Evolutionary conservation across 352 stramenopile species (phyloP), one percentile per base, ranked within the genome.

Genomic region (Phytophthora brassicae): DNA sequence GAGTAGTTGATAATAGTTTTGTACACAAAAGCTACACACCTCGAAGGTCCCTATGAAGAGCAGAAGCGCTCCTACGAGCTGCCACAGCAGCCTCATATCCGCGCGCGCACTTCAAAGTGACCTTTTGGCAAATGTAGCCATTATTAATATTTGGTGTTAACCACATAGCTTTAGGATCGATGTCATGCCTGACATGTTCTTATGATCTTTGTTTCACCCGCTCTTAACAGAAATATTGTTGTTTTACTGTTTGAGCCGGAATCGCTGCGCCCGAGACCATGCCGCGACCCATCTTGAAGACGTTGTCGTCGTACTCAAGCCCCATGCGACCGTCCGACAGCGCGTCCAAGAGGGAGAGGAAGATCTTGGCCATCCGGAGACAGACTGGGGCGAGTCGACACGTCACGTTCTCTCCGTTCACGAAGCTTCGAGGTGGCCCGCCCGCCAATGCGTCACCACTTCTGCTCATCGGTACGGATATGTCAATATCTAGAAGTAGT

Each of bases 371-470:
- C 33, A 65, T 85, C n/a, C 36, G 63, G n/a, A 58, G 69, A 61
- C 54, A 72, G 14, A 62, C 55, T 0, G 66, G 60, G 4, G 24
- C 39, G 11, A 60, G 56, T 33, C 77, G 84, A 23, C 79, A 71
- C 39, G 84, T 93, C 45, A 89, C 74, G 24, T 93, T 93, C 62
- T 93, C 84, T 17, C 84, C 80, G 33, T 93, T 93, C 52, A 77
- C 81, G 6, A 86, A 86, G 56, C 60, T 70, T 58, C 64, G 72
- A 13, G 58, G 59, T 44, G 53, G 49, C 29, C 57, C 63, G 24
- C 50, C 55, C 28, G 61, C 20, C 17, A 57, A 47, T 19, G 44
- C 35, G 3, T 39, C 49, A 43, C 12, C 46, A 26, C 52, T 55
- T 31, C 22, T 52, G 22, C 45, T 60, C 16, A 44, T 64, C 20